Percentiles rank a stretch among this genome's conserved stretches.
Conservation (phyloP, 2,329 filamentous ascomycete species). For the Chaetomium strumarium region DNA sequence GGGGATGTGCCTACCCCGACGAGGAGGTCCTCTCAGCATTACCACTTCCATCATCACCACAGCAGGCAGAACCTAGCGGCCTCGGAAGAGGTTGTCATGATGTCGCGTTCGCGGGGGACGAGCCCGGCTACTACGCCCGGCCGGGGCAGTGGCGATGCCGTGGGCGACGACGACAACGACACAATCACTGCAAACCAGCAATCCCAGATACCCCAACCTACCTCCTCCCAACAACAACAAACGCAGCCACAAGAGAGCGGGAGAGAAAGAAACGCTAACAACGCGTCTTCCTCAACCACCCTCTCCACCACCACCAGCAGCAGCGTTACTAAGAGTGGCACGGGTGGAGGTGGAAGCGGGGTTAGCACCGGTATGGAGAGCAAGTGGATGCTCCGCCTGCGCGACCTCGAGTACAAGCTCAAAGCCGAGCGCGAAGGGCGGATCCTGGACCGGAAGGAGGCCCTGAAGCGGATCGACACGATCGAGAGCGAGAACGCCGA, state of each 20-base stretch:
- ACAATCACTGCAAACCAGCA: slow-evolving; percentile 6
- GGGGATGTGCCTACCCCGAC: slow-evolving; percentile 10
- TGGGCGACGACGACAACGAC: slow-evolving; percentile 4
- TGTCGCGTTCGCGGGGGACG: neutral
- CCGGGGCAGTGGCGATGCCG: neutral
- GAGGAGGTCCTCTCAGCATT: slow-evolving; percentile 21
- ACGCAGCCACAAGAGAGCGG: neutral
- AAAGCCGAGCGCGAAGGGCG: slow-evolving; percentile 86
- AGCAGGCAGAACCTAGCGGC: slow-evolving; percentile 1
- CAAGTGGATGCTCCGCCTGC: slow-evolving; percentile 77
- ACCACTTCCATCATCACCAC: slow-evolving; percentile 12
- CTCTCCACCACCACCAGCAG: neutral
- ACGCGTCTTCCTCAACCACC: neutral
- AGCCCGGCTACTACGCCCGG: neutral
- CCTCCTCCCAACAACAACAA: neutral
- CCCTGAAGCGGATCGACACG: slow-evolving; percentile 55
- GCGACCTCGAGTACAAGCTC: slow-evolving; percentile 81
- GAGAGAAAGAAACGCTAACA: neutral
- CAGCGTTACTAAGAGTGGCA: neutral
- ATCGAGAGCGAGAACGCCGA: slow-evolving; percentile 24
- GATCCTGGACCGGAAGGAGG: slow-evolving; percentile 76
- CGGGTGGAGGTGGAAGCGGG: neutral
- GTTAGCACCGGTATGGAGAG: slow-evolving; percentile 46
- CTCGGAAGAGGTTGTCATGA: slow-evolving; percentile 1
- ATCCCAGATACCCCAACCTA: neutral